Base-by-base conservation (phyloP, 139 green algal species). In the Astrephomene gubernaculifera region DNA sequence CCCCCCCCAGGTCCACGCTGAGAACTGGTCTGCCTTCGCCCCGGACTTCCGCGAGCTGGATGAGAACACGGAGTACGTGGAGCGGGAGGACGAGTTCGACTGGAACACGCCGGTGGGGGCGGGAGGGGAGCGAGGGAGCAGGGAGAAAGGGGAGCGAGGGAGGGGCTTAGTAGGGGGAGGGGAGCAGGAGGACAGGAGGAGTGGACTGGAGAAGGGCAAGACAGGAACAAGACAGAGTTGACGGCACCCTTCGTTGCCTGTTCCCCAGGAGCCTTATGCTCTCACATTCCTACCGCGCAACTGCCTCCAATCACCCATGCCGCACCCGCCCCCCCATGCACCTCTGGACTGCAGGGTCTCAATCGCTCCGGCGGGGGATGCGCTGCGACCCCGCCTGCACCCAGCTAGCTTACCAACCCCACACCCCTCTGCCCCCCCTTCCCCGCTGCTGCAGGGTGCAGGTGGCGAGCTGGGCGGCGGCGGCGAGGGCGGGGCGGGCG, bases 41-140 rank as follows among this genome's bases (percentile, higher is more conserved):
- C 97, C 97, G 4, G 96, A 97, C 71, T 99, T 99, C 87, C 86
- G 94, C 83, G 95, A 98, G 90, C 91, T 99, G n/a, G 86, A 95
- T 27, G 92, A 97, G 44, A 98, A 98, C 88, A 79, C 92, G 53
- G 96, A 98, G 91, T 98, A 98, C 57, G 90, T 96, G 41, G 96
- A 99, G 87, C 78, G 84, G 7, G 96, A 99, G 79, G 96, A 99
- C 79, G 96, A 99, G 90, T 99, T 99, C 72, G 96, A 99, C 85
- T 69, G 93, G 65, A 94, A 94, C 70, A 89, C 88, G 36, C 73
- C 86, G 67, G 68, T 90, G 27, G 41, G 87, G 17, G 61, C 22
- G 31, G 19, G 49, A 57, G 14, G 14, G 49, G 49, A 17, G 49
- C 12, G 49, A 17, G 49, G 49, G 49, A 57, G 49, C 14, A 17